Evolutionary conservation across 768 basidiomycete species (phyloP).

Genomic region (Tulasnella sp.): DNA sequence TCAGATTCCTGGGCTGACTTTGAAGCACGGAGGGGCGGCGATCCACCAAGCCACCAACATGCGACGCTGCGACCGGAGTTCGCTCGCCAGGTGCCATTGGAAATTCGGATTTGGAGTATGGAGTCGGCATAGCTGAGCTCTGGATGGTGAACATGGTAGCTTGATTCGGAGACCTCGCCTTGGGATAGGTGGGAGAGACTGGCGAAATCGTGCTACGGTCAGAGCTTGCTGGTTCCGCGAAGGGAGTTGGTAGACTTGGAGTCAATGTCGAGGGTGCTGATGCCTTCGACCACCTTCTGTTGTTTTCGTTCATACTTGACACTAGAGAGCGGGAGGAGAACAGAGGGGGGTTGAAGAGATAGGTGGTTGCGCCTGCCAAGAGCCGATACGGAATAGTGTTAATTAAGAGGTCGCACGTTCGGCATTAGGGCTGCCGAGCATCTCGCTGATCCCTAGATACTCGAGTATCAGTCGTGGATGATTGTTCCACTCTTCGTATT

Average conservation of each 20-base stretch:
- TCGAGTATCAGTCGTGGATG: too few species aligned
- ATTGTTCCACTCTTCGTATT: not conserved
- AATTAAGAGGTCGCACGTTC: too few species aligned
- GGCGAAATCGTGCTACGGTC: not conserved
- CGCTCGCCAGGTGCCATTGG: not conserved
- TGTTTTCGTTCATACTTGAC: not conserved
- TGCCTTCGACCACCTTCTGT: not conserved
- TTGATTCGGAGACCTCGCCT: not conserved
- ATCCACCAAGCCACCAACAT: too few species aligned
- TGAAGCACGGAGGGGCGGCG: not conserved
- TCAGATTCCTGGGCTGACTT: conserved; percentile 14
- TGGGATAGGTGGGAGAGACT: not conserved
- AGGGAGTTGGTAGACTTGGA: not conserved
- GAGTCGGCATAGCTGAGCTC: not conserved
- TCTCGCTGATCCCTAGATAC: too few species aligned
- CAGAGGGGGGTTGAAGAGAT: not conserved
- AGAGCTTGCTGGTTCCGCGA: not conserved
- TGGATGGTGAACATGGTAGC: not conserved
- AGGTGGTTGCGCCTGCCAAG: too few species aligned
- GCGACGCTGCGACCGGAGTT: too few species aligned
- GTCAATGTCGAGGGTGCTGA: not conserved
- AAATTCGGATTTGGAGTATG: not conserved
- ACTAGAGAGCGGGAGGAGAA: too few species aligned
- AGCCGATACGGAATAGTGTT: too few species aligned
- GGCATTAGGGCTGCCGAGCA: too few species aligned